Evolutionary conservation across 139 green algal species (phyloP), one percentile per base, ranked within the genome.

Genomic region (Chlamydomonas applanata): DNA sequence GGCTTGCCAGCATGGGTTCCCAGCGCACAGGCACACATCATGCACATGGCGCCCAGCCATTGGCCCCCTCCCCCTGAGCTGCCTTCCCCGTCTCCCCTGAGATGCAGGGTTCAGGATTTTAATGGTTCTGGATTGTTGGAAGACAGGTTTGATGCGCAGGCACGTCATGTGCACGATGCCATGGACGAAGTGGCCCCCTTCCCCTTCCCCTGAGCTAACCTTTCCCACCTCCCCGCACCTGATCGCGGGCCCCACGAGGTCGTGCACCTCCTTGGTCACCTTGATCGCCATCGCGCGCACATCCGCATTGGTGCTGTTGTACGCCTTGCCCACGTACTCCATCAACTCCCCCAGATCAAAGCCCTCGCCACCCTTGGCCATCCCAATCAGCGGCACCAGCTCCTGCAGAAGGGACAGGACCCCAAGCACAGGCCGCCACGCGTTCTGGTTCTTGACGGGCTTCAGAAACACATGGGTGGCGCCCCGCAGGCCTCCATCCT

Each of bases 261-360:
- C 70, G 20, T 49, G 63, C 30, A 80, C 72, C 67, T 86, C 80
- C 36, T 78, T 78, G 61, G 60, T 88, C 54, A 97, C 77, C 2
- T 71, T 74, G 24, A 94, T 77, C 0, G 91, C 89, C 13, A 76
- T 78, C 22, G 40, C 64, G 7, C 81, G 54, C 52, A 91, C 87
- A 11, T 92, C 88, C 25, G 82, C 91, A 69, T 92, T 95, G 53
- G 87, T 66, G 61, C 74, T 89, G 69, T 69, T 77, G 34, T 93
- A 89, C 0, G 86, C 85, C 17, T 80, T 77, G 24, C 79, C 84
- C 17, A 93, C 79, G 64, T 92, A 97, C 17, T 82, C 81, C 90
- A 97, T 96, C n/a, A 95, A 66, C 29, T 86, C 80, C 3, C 81
- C 73, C 45, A 93, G 78, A 22, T 89, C 71, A 35, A 97, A 92